Evolutionary conservation across 257 asterid species (phyloP), one percentile per base, ranked within the genome.

Genomic region (Dorcoceras hygrometricum): DNA sequence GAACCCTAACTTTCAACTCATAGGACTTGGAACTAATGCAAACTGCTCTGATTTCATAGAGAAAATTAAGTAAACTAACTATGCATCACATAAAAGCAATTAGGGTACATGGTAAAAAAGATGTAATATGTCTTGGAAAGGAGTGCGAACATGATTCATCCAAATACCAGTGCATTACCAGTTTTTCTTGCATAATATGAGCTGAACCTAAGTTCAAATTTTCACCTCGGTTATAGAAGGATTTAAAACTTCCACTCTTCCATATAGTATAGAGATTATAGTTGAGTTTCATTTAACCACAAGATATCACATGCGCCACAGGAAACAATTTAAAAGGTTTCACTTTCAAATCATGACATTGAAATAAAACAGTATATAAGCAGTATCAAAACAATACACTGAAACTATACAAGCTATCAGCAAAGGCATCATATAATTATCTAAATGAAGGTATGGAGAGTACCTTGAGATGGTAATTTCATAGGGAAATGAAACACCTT

Each of bases 401-500:
- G 19, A 46, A 19, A 71, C 28, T 12, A 24, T 22, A 57, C 53
- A 73, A 22, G 63, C 32, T 59, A n/a, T 57, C 34, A 50, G 14
- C 62, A 0, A 24, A 4, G 61, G 58, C 64, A 70, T 59, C 12
- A 46, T 22, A 36, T 46, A 2, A 10, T 24, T 16, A 23, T 9
- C 26, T 23, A 63, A 46, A 63, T 4, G 46, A 39, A 63, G 66
- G 29, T 9, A 29, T 6, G 71, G 58, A 54, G 64, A 54, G 69
- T 83, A 88, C 99, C 99, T 88, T 62, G 99, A 90, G 73, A 88
- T 81, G 6, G 89, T 88, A 66, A 94, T 90, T 80, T 90, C 97
- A 73, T 85, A 88, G 46, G 95, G 99, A 79, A 85, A 94, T 29
- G 96, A 84, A 75, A 83, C 79, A 25, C 95, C 99, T 74, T 90